Evolutionary conservation across 257 asterid genomes (phyloP), one percentile per base, ranked within the genome.

Genomic region (Nicotiana noctiflora): DNA sequence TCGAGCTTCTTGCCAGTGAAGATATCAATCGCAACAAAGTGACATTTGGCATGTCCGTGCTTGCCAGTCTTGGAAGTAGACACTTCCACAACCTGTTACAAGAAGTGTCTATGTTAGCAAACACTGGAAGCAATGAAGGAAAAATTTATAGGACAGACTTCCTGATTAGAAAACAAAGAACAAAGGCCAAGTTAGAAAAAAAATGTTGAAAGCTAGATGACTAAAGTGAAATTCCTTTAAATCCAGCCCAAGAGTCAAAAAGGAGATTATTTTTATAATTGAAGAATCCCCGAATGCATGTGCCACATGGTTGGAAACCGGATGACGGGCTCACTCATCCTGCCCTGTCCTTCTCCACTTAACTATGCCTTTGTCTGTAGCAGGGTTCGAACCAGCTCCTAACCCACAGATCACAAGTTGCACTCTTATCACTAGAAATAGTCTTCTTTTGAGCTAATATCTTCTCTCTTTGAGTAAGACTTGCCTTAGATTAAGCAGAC

Each of bases 1-100:
- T 93, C 98, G 6, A 93, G 97, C 88, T 93, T 93, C 92, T 93
- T 93, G 25, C 86, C 86, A 64, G 89, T 93, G 91, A 93, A 93
- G 83, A 93, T 93, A 85, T 93, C 98, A 65, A 92, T 93, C 4
- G 77, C 96, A 53, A 93, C 98, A 85, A 93, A 93, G 87, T 93
- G 98, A 81, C 98, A 93, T 76, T 93, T 93, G 3, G 98, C 98
- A 21, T 93, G 97, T 0, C 98, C 97, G 19, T 93, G 97, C 97
- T 92, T 93, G 64, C 98, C 98, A 12, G 98, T 93, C 86, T 93
- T 93, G 90, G 98, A 93, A 61, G 98, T 93, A 9, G 97, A 93
- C 72, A 93, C 98, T 84, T 93, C 96, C 25, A 93, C 97, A 81
- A 93, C 97, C 94, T 93, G 87, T 62, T 34, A n/a, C 44, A 12